Evolutionary conservation across 306 rosid species (phyloP).

Genomic region (Lathyrus tuberosus): DNA sequence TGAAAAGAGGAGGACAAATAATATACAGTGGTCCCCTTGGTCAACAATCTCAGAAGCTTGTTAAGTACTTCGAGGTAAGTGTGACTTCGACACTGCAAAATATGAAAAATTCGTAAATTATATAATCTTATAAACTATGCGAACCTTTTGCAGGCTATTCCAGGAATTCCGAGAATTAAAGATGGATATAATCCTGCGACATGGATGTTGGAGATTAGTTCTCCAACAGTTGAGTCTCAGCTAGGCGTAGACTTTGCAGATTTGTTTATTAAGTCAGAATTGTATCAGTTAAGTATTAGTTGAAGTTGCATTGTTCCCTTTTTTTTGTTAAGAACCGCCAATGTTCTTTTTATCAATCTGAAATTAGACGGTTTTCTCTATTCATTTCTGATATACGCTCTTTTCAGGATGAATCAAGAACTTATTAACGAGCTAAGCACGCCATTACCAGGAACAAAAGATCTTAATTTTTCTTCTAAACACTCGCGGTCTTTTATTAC

Average conservation of each 20-base stretch:
- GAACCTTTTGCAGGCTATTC: conserved; percentile 50
- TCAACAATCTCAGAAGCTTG: conserved; percentile 51
- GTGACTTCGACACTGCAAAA: conserved; percentile 8
- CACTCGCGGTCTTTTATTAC: conserved; percentile 50
- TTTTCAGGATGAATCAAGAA: conserved; percentile 51
- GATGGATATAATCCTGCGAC: conserved; percentile 57
- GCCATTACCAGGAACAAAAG: conserved; percentile 48
- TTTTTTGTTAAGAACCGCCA: conserved; percentile 1
- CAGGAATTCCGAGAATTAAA: conserved; percentile 49
- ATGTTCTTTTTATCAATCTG: neutral
- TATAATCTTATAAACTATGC: conserved; percentile 22
- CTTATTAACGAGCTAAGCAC: conserved; percentile 51
- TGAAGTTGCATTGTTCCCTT: conserved; percentile 5
- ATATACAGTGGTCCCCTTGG: conserved; percentile 61
- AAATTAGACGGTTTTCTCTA: conserved; percentile 20
- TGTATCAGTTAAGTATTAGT: conserved; percentile 49
- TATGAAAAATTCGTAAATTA: conserved; percentile 19
- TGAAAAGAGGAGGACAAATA: conserved; percentile 63
- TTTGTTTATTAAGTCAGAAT: conserved; percentile 48
- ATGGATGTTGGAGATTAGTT: conserved; percentile 58
- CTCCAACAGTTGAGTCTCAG: conserved; percentile 47
- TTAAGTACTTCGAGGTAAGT: conserved; percentile 58
- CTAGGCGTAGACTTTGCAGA: conserved; percentile 54
- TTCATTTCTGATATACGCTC: conserved; percentile 31
- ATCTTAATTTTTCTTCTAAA: conserved; percentile 47